Evolutionary conservation across 176 grass and related monocot genomes (phyloP).

Genomic region (Calamus simplicifolius): DNA sequence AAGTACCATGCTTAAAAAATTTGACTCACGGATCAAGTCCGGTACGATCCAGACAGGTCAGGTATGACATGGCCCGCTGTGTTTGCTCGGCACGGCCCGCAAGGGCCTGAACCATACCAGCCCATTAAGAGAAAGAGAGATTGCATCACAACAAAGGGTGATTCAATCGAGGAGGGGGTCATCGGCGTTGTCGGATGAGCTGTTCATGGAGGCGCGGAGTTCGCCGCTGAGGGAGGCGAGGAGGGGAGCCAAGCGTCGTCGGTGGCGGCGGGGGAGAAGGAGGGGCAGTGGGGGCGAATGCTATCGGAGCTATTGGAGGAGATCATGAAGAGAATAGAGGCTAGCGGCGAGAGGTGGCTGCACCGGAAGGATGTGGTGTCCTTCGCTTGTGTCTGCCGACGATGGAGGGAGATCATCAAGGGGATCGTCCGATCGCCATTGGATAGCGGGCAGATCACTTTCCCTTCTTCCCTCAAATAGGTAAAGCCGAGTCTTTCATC

Average conservation of each 20-base stretch:
- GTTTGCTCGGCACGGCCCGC: too few species aligned
- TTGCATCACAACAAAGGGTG: too few species aligned
- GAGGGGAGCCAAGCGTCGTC: constrained; percentile 1
- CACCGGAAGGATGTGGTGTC: constrained; percentile 63
- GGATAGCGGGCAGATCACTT: constrained; percentile 83
- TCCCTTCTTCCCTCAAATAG: constrained; percentile 86
- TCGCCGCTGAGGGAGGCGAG: neutral
- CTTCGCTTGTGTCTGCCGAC: constrained; percentile 70
- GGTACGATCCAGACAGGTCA: too few species aligned
- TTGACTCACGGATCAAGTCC: too few species aligned
- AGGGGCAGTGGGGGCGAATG: constrained; percentile 61
- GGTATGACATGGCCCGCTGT: too few species aligned
- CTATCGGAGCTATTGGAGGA: constrained; percentile 71
- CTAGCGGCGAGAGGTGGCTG: constrained; percentile 71
- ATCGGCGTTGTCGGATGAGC: too few species aligned
- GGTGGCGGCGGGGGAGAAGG: constrained; percentile 27
- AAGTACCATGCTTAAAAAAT: too few species aligned
- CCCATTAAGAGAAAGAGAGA: too few species aligned
- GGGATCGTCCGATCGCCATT: constrained; percentile 49
- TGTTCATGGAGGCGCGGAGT: too few species aligned
- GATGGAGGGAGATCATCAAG: constrained; percentile 52
- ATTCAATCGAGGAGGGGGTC: too few species aligned
- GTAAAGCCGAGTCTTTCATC: constrained; percentile 16
- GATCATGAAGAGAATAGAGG: constrained; percentile 66
- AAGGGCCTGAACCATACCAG: too few species aligned